Base-by-base conservation (phyloP, 805 yeast genomes). In the Candida chilensis region DNA sequence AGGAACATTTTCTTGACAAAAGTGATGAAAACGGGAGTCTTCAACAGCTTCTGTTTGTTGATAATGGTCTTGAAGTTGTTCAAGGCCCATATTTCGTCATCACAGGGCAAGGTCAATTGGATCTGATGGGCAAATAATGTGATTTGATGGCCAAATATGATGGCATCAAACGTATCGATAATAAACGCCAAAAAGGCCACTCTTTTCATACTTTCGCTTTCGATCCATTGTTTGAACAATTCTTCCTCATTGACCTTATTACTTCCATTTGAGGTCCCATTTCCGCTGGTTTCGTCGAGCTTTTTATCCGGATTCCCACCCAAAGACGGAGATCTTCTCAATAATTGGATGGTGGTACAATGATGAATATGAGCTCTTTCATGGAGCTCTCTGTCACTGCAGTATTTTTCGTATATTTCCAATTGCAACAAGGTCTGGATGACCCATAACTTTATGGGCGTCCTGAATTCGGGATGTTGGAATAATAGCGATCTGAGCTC, bases 101-200 rank as follows among this genome's bases (percentile, higher is more conserved):
- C 71, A 40, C 81, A 78, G 1, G 84, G 85, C 54, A 77, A 48
- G 3, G 72, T 60, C 39, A 77, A 46, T 37, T 77, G 76, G 27
- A 77, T 60, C 42, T 78, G 84, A 43, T 76, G 80, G 6, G 74
- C 55, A 11, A 22, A 22, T 11, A 22, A 22, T 6, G 11, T 22
- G n/a, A 22, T 22, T 22, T 60, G 51, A 35, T 63, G 69, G 10
- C 68, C 45, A 30, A 59, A 63, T 37, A 62, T 62, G 17, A 63
- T 48, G 39, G 57, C 57, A 42, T 63, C 68, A 3, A 55, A 47
- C 8, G 50, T 49, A 34, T 63, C 69, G 27, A 55, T 39, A 32
- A 57, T 60, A 32, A 63, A 63, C 2, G 67, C 58, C 65, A 63
- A 52, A 33, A 58, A 61, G 1, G 67, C 60, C 11, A 59, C 39